A percentile compares a stretch with the other conserved stretches of the same genome.
Evolutionary conservation across 2,329 filamentous ascomycete species (phyloP).

Genomic region (Mariannaea sp.): DNA sequence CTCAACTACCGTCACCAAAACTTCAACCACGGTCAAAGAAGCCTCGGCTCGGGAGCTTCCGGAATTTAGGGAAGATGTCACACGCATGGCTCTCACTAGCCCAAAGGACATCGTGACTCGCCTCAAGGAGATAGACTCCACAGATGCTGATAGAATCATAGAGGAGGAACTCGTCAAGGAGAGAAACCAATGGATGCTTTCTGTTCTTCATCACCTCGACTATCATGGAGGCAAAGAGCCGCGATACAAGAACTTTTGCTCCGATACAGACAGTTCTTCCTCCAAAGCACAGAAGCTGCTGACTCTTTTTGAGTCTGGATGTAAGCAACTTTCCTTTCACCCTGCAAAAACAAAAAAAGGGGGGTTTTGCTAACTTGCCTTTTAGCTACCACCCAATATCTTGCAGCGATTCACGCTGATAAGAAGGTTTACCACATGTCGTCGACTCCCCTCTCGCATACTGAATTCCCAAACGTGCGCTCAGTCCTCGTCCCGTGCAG

Average conservation of each 20-base stretch:
- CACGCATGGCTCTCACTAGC: slow-evolving; percentile 28
- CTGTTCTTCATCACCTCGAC: slow-evolving; percentile 55
- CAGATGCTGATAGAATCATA: slow-evolving; percentile 11
- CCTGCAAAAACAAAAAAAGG: too few species aligned
- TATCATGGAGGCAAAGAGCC: slow-evolving; percentile 32
- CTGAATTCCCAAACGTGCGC: slow-evolving; percentile 46
- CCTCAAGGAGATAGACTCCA: slow-evolving; percentile 47
- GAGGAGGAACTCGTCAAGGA: slow-evolving; percentile 37
- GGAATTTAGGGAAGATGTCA: slow-evolving; percentile 22
- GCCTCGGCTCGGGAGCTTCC: slow-evolving; percentile 2
- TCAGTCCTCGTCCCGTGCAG: slow-evolving; percentile 45
- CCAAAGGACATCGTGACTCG: slow-evolving; percentile 55
- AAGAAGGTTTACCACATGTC: slow-evolving; percentile 54
- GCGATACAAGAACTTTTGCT: slow-evolving; percentile 19
- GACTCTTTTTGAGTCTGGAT: slow-evolving; percentile 57
- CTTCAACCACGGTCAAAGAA: too few species aligned
- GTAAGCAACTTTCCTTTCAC: slow-evolving; percentile 38
- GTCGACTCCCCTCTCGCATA: slow-evolving; percentile 45
- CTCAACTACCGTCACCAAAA: neutral
- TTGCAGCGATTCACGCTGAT: slow-evolving; percentile 50
- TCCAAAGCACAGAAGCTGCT: slow-evolving; percentile 44
- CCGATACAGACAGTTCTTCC: neutral
- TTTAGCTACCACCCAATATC: slow-evolving; percentile 54
- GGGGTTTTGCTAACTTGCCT: neutral
- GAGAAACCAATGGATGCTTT: slow-evolving; percentile 65